Base-by-base conservation (phyloP, 2,329 filamentous ascomycete species). In the Trichoderma sp. region DNA sequence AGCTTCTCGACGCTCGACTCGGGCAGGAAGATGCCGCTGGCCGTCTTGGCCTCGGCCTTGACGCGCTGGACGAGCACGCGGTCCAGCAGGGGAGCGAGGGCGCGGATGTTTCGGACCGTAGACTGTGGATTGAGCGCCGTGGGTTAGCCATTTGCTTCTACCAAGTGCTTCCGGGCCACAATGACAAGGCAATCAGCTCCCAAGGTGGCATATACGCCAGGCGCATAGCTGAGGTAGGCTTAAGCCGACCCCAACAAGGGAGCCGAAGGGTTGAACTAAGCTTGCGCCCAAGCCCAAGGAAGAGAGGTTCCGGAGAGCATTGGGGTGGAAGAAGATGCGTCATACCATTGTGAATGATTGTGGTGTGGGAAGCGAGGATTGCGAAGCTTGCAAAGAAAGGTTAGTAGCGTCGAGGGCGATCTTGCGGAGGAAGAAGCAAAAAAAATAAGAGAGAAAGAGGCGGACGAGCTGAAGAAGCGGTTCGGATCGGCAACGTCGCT, bases 1-100 rank as follows among this genome's bases (percentile, higher is more conserved):
- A 98, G 87, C 81, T 99, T 95, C 87, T 99, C 97, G 77, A 98
- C 92, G 75, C 90, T 91, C 68, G 90, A 93, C 84, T 99, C 95
- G 72, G 95, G 95, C 71, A 99, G 91, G 86, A 96, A 97, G 85
- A 99, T 97, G 75, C 95, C 95, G 75, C 89, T 89, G 73, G 95
- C 93, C 57, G 95, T 99, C 87, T 97, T 97, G 77, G 93, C 81
- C 82, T 98, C 94, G 75, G 94, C 91, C 85, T 98, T 98, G 83
- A 97, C 82, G 81, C 95, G 92, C 88, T 99, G 95, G 72, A 99
- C 92, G 70, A 99, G 90, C 73, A 99, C 93, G 74, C 95, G 94
- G 88, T 99, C 95, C 81, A 99, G 89, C 72, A 99, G 93, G 69
- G 95, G 95, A 67, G 90, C 91, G 74, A 99, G 93, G 75, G 89